These are phyloP conservation scores for Nidula microcarpa DNA, from an alignment of 768 basidiomycete species.

Conservation along the genomic window DNA sequence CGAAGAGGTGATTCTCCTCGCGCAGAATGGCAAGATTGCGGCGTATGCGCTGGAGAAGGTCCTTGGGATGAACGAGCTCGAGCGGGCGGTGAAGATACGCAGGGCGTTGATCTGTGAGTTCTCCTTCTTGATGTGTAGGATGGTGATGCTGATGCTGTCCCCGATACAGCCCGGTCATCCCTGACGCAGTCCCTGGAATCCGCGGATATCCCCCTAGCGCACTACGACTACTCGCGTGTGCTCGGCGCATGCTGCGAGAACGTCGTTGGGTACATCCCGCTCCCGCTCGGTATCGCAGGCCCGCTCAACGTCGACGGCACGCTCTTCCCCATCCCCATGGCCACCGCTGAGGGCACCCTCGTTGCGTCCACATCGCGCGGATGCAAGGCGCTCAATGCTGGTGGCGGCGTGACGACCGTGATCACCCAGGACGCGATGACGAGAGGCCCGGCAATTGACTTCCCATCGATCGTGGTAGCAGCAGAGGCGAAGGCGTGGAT, in stretches of 20 bases:
- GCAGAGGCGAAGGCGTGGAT: conserved; percentile 88
- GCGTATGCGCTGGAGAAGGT: conserved; percentile 96
- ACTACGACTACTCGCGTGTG: conserved; percentile 93
- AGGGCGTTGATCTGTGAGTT: conserved; percentile 87
- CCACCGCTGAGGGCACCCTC: conserved; percentile 98
- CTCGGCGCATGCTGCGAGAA: conserved; percentile 99
- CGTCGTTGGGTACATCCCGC: conserved; percentile 94
- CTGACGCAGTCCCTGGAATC: conserved; percentile 78
- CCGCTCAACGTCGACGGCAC: conserved; percentile 89
- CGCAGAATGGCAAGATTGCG: conserved; percentile 89
- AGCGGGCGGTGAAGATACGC: conserved; percentile 83
- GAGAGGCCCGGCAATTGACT: conserved; percentile 96
- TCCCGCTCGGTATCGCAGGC: conserved; percentile 95
- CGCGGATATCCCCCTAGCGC: conserved; percentile 75
- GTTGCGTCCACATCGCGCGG: conserved; percentile 97
- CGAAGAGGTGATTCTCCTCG: conserved; percentile 87
- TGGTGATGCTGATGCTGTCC: conserved; percentile 4
- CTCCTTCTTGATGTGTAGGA: neutral
- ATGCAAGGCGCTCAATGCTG: conserved; percentile 95
- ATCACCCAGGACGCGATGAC: conserved; percentile 95
- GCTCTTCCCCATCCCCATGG: conserved; percentile 93
- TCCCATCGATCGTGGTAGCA: conserved; percentile 76
- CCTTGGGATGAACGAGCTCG: conserved; percentile 63
- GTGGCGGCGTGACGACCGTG: conserved; percentile 93
- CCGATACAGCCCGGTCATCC: conserved; percentile 71